Base-by-base conservation (phyloP, 2,329 filamentous ascomycete species). In the Microdochium trichocladiopsis region DNA sequence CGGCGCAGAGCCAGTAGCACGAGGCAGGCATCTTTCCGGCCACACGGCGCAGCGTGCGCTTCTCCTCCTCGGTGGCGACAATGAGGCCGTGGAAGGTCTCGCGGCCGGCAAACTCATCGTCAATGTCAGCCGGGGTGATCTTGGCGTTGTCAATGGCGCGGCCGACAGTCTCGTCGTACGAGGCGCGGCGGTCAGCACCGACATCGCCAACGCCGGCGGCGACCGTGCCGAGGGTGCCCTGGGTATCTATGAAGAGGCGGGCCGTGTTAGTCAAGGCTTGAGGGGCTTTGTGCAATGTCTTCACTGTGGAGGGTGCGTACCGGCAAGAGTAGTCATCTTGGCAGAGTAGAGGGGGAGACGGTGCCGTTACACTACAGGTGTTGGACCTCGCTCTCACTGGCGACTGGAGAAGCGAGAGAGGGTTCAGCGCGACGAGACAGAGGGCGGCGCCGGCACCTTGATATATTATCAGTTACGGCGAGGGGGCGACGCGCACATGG, bases 41-140 rank as follows among this genome's bases (percentile, higher is more conserved):
- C 3, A 79, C 68, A 45, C 70, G 73, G 28, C 76, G 72, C 4
- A 80, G 62, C 1, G 68, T 72, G 2, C 55, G 53, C 45, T 62
- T 57, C 59, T 80, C 76, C 50, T 78, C 73, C 37, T 72, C 67
- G 1, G 73, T 79, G 1, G 77, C 77, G 48, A 36, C 25, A 43
- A 48, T 33, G 21, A 51, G 50, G 25, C 52, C 50, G 47, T 54
- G 47, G 21, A 49, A 47, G 18, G 50, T 48, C 50, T 47, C 50
- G 14, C 50, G 50, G 45, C 33, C 23, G 14, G 50, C 45, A 16
- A 52, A 52, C 36, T 54, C 50, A 16, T 43, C 49, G 14, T 51
- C 52, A 16, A 47, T 43, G n/a, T 52, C 58, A 53, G 58, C 56
- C 3, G 61, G 61, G 18, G 14, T 18, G 25, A 64, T 56, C 25